Evolutionary conservation across 305 asterid genomes (phyloP).

Genomic region (Stenogyne calaminthoides): DNA sequence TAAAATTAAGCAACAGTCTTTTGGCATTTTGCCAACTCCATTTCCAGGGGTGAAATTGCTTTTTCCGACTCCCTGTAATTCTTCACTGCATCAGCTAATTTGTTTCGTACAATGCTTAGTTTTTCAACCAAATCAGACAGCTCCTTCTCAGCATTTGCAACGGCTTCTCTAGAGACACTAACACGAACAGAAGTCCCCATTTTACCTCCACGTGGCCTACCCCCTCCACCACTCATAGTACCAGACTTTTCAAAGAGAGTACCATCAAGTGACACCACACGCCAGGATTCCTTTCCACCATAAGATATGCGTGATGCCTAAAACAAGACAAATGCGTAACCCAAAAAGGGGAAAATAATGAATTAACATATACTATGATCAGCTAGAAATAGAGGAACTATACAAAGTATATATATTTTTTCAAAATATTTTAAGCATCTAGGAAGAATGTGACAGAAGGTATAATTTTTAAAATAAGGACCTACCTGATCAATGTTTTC

Average conservation of each 20-base stretch:
- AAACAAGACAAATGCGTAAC: slow-evolving; percentile 23
- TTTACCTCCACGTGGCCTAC: slow-evolving; percentile 93
- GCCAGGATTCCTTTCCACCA: slow-evolving; percentile 73
- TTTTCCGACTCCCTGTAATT: slow-evolving; percentile 64
- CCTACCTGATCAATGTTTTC: slow-evolving; percentile 83
- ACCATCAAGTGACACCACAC: slow-evolving; percentile 93
- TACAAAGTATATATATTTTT: background rate
- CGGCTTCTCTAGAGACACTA: slow-evolving; percentile 77
- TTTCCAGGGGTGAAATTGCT: slow-evolving; percentile 64
- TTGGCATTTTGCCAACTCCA: slow-evolving; percentile 81
- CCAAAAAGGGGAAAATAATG: background rate
- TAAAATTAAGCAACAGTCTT: slow-evolving; percentile 62
- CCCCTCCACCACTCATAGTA: slow-evolving; percentile 96
- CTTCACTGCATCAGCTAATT: slow-evolving; percentile 61
- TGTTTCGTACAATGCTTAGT: slow-evolving; percentile 48
- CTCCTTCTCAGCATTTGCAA: slow-evolving; percentile 78
- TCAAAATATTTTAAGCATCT: background rate
- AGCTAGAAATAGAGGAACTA: slow-evolving; percentile 2
- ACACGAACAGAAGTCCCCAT: slow-evolving; percentile 89
- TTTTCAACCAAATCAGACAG: slow-evolving; percentile 65
- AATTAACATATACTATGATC: background rate
- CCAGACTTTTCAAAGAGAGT: slow-evolving; percentile 92
- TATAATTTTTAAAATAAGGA: background rate
- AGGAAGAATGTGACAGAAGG: background rate
- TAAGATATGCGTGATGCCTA: slow-evolving; percentile 93